Evolutionary conservation across 164 flowering plant genomes (phyloP).

Genomic region (Macadamia integrifolia): DNA sequence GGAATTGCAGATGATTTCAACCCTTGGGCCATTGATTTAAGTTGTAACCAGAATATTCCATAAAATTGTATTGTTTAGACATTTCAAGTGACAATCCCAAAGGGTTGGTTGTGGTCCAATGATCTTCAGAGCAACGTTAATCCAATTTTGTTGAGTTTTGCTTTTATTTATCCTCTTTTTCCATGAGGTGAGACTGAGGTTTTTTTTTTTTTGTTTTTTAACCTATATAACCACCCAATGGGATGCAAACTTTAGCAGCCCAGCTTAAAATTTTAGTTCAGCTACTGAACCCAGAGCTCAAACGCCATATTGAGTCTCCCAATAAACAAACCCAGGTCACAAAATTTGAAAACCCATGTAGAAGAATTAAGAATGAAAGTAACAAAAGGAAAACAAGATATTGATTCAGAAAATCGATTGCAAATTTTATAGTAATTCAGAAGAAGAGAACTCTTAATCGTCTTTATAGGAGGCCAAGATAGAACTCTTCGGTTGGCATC

Average conservation of each 20-base stretch:
- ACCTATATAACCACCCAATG: too few species aligned
- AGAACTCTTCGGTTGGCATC: conserved; percentile 46
- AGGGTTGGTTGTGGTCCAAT: too few species aligned
- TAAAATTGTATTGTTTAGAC: too few species aligned
- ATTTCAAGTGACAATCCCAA: too few species aligned
- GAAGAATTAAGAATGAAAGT: background rate
- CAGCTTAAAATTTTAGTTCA: background rate
- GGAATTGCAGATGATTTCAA: too few species aligned
- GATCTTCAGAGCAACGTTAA: too few species aligned
- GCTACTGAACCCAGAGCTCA: background rate
- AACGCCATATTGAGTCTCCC: background rate
- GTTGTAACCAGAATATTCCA: too few species aligned
- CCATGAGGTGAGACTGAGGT: too few species aligned
- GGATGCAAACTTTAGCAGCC: background rate
- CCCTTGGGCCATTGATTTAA: too few species aligned
- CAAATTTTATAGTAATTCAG: background rate
- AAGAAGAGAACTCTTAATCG: conserved; percentile 30
- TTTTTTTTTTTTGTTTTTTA: too few species aligned
- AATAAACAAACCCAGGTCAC: background rate
- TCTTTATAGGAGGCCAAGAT: conserved; percentile 64
- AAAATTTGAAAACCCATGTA: background rate
- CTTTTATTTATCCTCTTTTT: too few species aligned
- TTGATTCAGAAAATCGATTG: background rate
- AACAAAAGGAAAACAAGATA: background rate
- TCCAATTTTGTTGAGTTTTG: too few species aligned